Evolutionary conservation across 495 filamentous ascomycete species (phyloP), one percentile per base, ranked within the genome.

Genomic region (Penicillium parvum): DNA sequence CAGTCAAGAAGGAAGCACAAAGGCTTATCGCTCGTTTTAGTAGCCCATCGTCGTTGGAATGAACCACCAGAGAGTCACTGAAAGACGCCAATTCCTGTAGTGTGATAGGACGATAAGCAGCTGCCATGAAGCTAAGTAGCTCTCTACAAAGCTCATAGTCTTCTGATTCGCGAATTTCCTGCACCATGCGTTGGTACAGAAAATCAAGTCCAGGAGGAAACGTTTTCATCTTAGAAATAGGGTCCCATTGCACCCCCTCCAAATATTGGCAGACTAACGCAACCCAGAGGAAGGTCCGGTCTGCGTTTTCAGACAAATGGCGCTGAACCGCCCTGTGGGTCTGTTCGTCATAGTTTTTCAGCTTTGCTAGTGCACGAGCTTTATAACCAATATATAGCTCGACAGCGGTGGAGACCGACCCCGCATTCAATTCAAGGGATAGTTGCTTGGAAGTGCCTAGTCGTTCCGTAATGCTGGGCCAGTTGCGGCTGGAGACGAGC

Each of bases 251-350:
- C 11, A 12, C 26, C 21, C 30, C 32, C 1, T 26, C 16, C 6
- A 61, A 49, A 2, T 60, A 26, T 25, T 61, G 0, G 17, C 34
- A 57, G 5, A 63, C 62, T 7, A 69, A 38, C 21, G 55, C 55
- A 5, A 65, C 66, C 64, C 54, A 70, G 2, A 71, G 53, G 42
- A 68, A 71, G 6, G 58, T 68, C 3, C 50, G 55, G 18, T 54
- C 20, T 3, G 55, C 47, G 18, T 57, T 58, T 57, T 12, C 22
- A 4, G 4, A 37, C 4, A 69, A 22, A 20, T 50, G 29, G 16
- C 28, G 8, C 4, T 23, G 22, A 2, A 72, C 46, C 11, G 25
- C 19, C 29, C 46, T 16, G 5, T 32, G 35, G 11, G 19, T 33
- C 38, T 44, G 9, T 27, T 29, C 20, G 4, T 12, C 20, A 37